These are phyloP conservation scores for Carex parvula DNA, from an alignment of 176 grass and related monocot genomes.

Conservation along the genomic window DNA sequence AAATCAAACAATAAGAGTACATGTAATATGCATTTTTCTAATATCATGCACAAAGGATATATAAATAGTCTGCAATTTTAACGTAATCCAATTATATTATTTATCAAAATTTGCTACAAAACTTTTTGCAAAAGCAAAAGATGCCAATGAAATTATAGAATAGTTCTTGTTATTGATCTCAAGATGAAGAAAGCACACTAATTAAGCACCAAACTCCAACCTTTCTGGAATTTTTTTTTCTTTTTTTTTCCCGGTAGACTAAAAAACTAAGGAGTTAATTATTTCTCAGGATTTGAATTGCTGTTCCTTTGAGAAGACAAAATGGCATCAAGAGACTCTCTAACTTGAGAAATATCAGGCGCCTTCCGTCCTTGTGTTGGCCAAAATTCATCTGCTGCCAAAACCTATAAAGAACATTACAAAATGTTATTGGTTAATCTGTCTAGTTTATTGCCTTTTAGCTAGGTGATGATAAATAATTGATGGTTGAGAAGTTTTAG, in stretches of 20 bases:
- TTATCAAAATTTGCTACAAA: background rate
- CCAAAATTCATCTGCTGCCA: conserved; percentile 74
- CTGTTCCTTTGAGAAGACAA: conserved; percentile 29
- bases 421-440: background rate
- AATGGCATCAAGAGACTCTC: conserved; percentile 58
- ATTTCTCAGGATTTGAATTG: background rate
- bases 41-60: background rate
- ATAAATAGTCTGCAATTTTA: background rate
- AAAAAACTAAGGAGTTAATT: background rate
- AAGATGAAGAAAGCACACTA: conserved; percentile 8
- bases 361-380: conserved; percentile 41
- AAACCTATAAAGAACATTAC: conserved; percentile 15
- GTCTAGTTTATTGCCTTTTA: background rate
- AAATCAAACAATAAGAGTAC: background rate
- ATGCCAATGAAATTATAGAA: background rate
- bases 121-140: background rate
- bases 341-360: conserved; percentile 46
- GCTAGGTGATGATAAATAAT: conserved; percentile 2
- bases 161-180: background rate
- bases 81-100: background rate
- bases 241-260: background rate
- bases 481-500: background rate
- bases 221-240: background rate
- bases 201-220: conserved; percentile 5
- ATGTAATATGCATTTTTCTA: conserved; percentile 3